Conservation (phyloP, 805 yeast species). For the Metschnikowia chrysomelidarum region DNA sequence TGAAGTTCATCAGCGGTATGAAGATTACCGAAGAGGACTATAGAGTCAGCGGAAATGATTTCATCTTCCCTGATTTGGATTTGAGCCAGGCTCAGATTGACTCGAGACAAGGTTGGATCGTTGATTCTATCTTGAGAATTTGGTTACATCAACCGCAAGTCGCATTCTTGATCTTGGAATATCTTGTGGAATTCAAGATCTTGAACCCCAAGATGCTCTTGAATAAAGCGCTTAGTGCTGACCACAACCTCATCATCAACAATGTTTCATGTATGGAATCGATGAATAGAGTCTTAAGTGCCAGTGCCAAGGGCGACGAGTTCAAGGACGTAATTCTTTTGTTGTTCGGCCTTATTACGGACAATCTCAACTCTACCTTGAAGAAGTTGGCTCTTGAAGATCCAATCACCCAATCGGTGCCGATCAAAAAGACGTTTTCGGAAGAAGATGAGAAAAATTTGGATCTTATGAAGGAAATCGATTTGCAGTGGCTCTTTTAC, state of each 20-base stretch:
- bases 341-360: constrained; percentile 27
- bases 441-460: constrained; percentile 26
- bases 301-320: constrained; percentile 17
- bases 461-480: constrained; percentile 27
- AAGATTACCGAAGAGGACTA: constrained; percentile 30
- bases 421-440: constrained; percentile 26
- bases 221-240: constrained; percentile 25
- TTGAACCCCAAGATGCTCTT: constrained; percentile 30
- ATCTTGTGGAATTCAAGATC: constrained; percentile 39
- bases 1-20: constrained; percentile 37
- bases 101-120: constrained; percentile 34
- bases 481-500: constrained; percentile 41
- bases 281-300: constrained; percentile 33
- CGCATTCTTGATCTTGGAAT: constrained; percentile 41
- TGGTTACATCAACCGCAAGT: constrained; percentile 48
- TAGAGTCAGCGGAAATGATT: constrained; percentile 28
- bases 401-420: constrained; percentile 22
- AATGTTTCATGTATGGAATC: constrained; percentile 46
- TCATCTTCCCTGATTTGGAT: constrained; percentile 29
- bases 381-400: constrained; percentile 18
- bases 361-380: constrained; percentile 29
- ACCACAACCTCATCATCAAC: constrained; percentile 34
- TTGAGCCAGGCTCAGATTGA: constrained; percentile 24
- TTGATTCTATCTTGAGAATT: constrained; percentile 40
- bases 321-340: constrained; percentile 21